Conservation (phyloP, 192 early-diverging fungal species). For the Endogone sp. region DNA sequence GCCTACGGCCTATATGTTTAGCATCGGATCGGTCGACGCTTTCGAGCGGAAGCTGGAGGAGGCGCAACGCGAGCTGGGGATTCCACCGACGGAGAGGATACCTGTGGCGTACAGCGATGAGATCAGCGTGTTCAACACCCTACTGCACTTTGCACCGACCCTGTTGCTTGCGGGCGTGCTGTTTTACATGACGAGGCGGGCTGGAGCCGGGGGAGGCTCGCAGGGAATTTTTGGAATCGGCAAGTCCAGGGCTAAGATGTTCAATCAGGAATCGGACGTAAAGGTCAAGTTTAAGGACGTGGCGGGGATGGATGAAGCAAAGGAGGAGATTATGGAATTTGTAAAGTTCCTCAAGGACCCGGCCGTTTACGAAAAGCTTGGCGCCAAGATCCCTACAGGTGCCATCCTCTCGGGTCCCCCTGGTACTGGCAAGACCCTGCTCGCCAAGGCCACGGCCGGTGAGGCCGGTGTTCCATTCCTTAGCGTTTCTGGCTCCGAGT, state of each 20-base stretch:
- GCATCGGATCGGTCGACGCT: slow-evolving; percentile 90
- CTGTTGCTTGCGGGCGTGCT: slow-evolving; percentile 85
- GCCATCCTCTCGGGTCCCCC: slow-evolving; percentile 92
- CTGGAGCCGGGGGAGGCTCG: slow-evolving; percentile 57
- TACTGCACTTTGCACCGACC: slow-evolving; percentile 93
- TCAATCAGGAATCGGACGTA: slow-evolving; percentile 95
- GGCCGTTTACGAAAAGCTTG: slow-evolving; percentile 82
- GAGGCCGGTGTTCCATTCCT: slow-evolving; percentile 98
- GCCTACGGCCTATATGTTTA: slow-evolving; percentile 55
- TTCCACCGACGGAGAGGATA: slow-evolving; percentile 86
- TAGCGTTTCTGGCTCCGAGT: slow-evolving; percentile 98
- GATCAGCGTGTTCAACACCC: slow-evolving; percentile 62
- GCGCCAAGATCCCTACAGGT: slow-evolving; percentile 98
- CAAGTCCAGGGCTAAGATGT: slow-evolving; percentile 93
- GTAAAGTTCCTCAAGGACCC: slow-evolving; percentile 99
- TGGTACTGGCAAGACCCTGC: slow-evolving; percentile 97
- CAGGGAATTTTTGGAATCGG: slow-evolving; percentile 95
- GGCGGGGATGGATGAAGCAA: slow-evolving; percentile 98
- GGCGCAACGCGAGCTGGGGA: slow-evolving; percentile 88
- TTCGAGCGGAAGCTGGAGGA: slow-evolving; percentile 90
- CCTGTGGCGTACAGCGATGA: slow-evolving; percentile 90
- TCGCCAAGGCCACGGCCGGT: slow-evolving; percentile 98
- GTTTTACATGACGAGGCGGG: slow-evolving; percentile 82
- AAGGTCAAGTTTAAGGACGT: slow-evolving; percentile 99
- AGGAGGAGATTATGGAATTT: slow-evolving; percentile 99